Conservation (phyloP, 768 basidiomycete species). For the Clavaria fumosa region DNA sequence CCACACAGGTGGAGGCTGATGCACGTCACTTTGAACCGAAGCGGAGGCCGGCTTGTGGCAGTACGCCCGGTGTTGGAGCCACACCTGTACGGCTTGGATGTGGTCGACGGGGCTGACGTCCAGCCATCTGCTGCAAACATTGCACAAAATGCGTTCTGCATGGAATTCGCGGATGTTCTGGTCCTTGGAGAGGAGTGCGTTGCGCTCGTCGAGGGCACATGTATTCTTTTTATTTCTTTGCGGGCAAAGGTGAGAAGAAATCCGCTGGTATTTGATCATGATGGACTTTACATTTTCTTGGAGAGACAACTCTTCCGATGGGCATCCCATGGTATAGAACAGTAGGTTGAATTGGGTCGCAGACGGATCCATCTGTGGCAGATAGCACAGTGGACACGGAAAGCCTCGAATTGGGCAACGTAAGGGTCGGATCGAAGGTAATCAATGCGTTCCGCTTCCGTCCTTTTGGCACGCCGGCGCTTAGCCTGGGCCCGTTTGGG, state of each 20-base stretch:
- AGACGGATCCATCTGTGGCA: slow-evolving; percentile 81
- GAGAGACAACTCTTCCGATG: slow-evolving; percentile 71
- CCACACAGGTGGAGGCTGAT: too few relatives aligned
- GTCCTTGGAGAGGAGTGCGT: slow-evolving; percentile 43
- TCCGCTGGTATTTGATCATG: neutral
- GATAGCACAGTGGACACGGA: slow-evolving; percentile 61
- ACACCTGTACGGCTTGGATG: slow-evolving; percentile 42
- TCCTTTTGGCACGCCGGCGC: slow-evolving; percentile 58
- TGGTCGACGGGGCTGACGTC: slow-evolving; percentile 44
- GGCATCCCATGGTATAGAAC: slow-evolving; percentile 80
- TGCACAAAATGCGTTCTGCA: slow-evolving; percentile 54
- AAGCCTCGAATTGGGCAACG: slow-evolving; percentile 68
- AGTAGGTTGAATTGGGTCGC: slow-evolving; percentile 77
- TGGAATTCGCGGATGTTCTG: slow-evolving; percentile 64
- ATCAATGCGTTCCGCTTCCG: slow-evolving; percentile 63
- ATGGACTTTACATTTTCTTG: slow-evolving; percentile 47
- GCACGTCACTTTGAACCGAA: neutral
- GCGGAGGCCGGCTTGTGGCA: slow-evolving; percentile 28
- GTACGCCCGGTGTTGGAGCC: slow-evolving; percentile 43
- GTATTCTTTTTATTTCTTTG: slow-evolving; percentile 33
- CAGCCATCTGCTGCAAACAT: slow-evolving; percentile 57
- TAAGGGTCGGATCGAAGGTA: slow-evolving; percentile 58
- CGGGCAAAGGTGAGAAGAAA: neutral
- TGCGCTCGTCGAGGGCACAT: slow-evolving; percentile 46
- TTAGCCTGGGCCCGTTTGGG: slow-evolving; percentile 21